Evolutionary conservation across 257 asterid genomes (phyloP).

Genomic region (Scutellaria baicalensis): DNA sequence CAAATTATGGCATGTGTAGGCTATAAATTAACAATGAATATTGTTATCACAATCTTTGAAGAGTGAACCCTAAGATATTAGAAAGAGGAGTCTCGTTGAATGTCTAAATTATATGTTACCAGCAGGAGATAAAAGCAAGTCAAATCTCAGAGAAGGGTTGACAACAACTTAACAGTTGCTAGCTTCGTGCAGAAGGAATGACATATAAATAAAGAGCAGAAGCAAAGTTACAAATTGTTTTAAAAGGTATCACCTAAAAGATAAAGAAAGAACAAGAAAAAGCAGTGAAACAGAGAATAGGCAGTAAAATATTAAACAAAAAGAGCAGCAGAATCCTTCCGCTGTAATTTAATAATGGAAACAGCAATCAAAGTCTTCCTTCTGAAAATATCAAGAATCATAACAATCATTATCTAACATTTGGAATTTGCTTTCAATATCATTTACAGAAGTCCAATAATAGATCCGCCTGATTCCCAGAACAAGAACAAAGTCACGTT

Average conservation of each 20-base stretch:
- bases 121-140: constrained; percentile 10
- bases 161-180: background rate
- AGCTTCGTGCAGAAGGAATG: background rate
- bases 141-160: constrained; percentile 3
- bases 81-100: background rate
- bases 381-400: background rate
- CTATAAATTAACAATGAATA: background rate
- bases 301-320: constrained; percentile 10
- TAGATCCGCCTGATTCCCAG: background rate
- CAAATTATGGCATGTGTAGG: background rate
- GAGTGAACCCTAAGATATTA: background rate
- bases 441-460: background rate
- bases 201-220: background rate
- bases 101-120: background rate
- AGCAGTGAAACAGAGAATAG: background rate
- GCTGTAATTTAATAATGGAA: background rate
- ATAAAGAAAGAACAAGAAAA: constrained; percentile 8
- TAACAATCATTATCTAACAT: background rate
- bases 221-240: background rate
- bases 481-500: background rate
- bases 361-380: constrained; percentile 4
- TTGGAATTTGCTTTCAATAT: background rate
- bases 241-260: constrained; percentile 11
- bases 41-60: background rate
- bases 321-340: constrained; percentile 13